Percentiles rank a stretch among this genome's conserved stretches.
These are phyloP conservation scores for Taiwanofungus camphoratus DNA, from an alignment of 1,284 basidiomycete genomes.

Conservation along the genomic window DNA sequence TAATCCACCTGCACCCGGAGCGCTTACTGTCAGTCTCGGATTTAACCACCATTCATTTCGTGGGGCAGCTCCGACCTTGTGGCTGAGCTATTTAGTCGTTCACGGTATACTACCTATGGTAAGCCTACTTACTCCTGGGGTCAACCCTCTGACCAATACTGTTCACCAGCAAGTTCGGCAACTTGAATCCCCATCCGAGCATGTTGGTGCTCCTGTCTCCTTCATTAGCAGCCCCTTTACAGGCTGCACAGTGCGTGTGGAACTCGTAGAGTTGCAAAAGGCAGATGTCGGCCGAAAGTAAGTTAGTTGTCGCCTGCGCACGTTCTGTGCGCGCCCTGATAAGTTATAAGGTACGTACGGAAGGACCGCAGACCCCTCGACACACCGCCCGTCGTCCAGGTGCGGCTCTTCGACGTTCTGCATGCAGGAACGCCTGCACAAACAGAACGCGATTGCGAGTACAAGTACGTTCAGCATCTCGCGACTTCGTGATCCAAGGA, in stretches of 20 bases:
- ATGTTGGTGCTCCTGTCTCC: constrained; percentile 3
- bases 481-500: neutral
- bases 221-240: constrained; percentile 8
- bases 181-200: no score
- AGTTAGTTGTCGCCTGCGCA: neutral
- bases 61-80: no score
- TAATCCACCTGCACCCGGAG: no score
- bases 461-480: constrained; percentile 34
- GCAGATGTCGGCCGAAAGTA: constrained; percentile 14
- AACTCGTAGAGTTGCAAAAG: constrained; percentile 12
- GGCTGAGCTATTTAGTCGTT: no score
- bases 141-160: no score
- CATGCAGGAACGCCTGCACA: constrained; percentile 19
- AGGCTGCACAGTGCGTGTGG: constrained; percentile 9
- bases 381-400: constrained; percentile 33
- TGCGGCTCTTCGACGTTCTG: constrained; percentile 24
- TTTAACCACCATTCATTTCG: no score
- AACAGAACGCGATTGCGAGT: constrained; percentile 31
- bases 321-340: no score
- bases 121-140: no score
- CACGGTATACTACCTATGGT: no score
- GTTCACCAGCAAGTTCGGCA: no score
- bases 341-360: constrained; percentile 25
- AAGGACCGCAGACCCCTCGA: constrained; percentile 34
- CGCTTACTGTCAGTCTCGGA: no score